These are phyloP conservation scores for Novymonas esmeraldas DNA, from an alignment of 208 protist species.

Conservation along the genomic window DNA sequence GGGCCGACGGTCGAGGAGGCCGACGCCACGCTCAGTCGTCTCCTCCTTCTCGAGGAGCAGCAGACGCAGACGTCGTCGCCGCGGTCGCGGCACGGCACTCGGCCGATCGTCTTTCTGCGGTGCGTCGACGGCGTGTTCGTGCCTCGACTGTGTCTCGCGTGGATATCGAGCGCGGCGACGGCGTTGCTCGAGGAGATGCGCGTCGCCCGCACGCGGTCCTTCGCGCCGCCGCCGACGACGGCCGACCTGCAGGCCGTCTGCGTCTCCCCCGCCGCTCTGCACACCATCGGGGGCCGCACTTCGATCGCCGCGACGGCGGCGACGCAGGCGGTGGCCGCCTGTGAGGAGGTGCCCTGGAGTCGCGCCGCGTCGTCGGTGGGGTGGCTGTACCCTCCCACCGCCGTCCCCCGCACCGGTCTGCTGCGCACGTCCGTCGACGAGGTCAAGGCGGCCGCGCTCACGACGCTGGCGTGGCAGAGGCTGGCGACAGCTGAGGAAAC, in stretches of 20 bases:
- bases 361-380: constrained; percentile 25
- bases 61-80: background rate
- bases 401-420: constrained; percentile 8
- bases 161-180: constrained; percentile 2
- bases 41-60: constrained; percentile 32
- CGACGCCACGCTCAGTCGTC: constrained; percentile 28
- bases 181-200: constrained; percentile 19
- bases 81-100: constrained; percentile 5
- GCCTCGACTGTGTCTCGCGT: constrained; percentile 17
- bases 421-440: constrained; percentile 45
- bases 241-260: constrained; percentile 15
- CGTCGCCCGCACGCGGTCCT: constrained; percentile 17
- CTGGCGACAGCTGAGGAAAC: constrained; percentile 25
- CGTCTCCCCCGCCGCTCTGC: constrained; percentile 4
- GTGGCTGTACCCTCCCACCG: constrained; percentile 27
- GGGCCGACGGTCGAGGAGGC: constrained; percentile 46
- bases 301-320: constrained; percentile 14
- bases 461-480: constrained; percentile 49
- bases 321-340: constrained; percentile 12
- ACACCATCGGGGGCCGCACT: constrained; percentile 15
- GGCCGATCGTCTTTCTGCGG: constrained; percentile 34
- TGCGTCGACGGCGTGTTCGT: constrained; percentile 63
- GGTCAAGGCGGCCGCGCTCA: constrained; percentile 37
- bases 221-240: constrained; percentile 17
- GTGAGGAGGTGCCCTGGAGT: constrained; percentile 32